A percentile compares a stretch with the other conserved stretches of the same genome.
Evolutionary conservation across 495 filamentous ascomycete species (phyloP).

Genomic region (Aspergillus indologenus): DNA sequence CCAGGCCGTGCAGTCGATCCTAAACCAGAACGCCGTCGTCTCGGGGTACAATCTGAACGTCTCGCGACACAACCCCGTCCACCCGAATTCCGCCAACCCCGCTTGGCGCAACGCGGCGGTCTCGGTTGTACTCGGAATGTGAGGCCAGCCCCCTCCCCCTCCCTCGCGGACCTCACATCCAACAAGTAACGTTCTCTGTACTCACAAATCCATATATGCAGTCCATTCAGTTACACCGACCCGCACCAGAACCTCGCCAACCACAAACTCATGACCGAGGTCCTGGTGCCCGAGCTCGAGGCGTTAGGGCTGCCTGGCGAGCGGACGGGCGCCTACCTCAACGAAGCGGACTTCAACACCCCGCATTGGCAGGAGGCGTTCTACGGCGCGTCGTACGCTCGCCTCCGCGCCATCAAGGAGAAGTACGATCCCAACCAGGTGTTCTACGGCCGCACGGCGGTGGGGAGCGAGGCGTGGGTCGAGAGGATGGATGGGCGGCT

Average conservation of each 20-base stretch:
- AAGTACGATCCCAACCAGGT: slow-evolving; percentile 49
- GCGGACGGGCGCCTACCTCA: slow-evolving; percentile 18
- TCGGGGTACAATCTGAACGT: too few relatives aligned
- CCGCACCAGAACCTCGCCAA: background rate
- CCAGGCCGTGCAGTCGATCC: too few relatives aligned
- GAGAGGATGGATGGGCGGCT: background rate
- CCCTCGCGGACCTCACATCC: too few relatives aligned
- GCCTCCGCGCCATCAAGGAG: slow-evolving; percentile 31
- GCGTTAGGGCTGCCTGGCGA: slow-evolving; percentile 4
- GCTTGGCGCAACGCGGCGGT: too few relatives aligned
- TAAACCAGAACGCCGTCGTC: too few relatives aligned
- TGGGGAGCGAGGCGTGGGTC: slow-evolving; percentile 30
- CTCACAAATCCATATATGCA: background rate
- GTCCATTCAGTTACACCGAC: background rate
- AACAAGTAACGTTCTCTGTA: too few relatives aligned
- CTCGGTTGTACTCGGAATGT: too few relatives aligned
- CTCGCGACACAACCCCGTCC: too few relatives aligned
- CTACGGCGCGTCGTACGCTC: slow-evolving; percentile 38
- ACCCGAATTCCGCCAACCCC: too few relatives aligned
- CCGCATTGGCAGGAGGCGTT: slow-evolving; percentile 42
- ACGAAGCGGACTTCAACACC: slow-evolving; percentile 34
- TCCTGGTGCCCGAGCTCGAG: background rate
- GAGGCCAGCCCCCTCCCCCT: too few relatives aligned
- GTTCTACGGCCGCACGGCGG: slow-evolving; percentile 52
- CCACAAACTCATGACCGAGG: background rate